Conservation (phyloP, 2,329 filamentous ascomycete species). For the Talaromyces amestolkiae region DNA sequence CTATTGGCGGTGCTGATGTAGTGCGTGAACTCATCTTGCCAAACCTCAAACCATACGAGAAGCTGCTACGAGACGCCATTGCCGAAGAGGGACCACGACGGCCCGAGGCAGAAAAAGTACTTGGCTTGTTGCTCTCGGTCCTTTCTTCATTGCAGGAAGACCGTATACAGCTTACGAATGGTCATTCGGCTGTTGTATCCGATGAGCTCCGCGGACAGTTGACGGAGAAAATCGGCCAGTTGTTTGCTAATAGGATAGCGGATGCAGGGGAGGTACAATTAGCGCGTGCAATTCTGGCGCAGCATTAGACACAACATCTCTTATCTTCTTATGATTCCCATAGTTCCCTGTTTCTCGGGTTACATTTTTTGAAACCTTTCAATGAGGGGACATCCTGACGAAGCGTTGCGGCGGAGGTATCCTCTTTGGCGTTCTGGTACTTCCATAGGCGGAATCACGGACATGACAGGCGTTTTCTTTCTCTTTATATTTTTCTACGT, state of each 20-base stretch:
- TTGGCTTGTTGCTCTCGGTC: conserved; percentile 56
- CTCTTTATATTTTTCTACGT: not conserved
- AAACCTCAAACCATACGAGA: conserved; percentile 64
- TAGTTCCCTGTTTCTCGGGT: not conserved
- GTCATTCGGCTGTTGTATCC: conserved; percentile 36
- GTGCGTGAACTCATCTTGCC: conserved; percentile 64
- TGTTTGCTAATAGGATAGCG: conserved; percentile 42
- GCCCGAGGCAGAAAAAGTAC: conserved; percentile 60
- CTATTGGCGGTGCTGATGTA: conserved; percentile 68
- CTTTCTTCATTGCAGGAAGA: conserved; percentile 55
- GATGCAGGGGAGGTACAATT: conserved; percentile 42
- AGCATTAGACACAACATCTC: conserved; percentile 2
- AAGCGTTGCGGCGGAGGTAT: conserved; percentile 1
- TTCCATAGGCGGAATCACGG: not conserved
- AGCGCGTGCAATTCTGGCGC: conserved; percentile 39
- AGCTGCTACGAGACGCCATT: conserved; percentile 56
- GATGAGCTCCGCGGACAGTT: conserved; percentile 40
- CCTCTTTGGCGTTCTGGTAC: conserved; percentile 9
- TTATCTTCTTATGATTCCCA: not conserved
- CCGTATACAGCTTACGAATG: conserved; percentile 39
- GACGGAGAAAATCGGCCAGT: conserved; percentile 40
- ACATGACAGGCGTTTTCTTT: not conserved
- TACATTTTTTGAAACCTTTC: not conserved
- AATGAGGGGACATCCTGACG: not conserved
- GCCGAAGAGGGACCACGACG: conserved; percentile 51